Base-by-base conservation (phyloP, 495 filamentous ascomycete genomes). In the Xylaria curta region DNA sequence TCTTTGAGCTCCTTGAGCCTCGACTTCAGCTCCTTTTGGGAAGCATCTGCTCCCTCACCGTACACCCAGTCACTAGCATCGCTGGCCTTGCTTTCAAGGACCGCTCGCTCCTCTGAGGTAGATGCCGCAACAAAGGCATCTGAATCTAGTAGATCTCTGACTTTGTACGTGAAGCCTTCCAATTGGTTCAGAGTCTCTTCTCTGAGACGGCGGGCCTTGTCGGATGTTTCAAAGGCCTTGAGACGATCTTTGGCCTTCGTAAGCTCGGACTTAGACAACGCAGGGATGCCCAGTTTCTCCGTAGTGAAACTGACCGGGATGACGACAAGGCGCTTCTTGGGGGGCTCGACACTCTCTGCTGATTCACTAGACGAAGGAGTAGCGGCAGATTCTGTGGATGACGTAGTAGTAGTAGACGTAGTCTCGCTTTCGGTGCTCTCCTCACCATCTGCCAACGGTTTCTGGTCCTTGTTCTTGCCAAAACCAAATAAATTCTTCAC, bases 401-500 rank as follows among this genome's bases (percentile, higher is more conserved):
- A 81, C 8, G 78, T 72, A 5, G 82, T 74, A 26, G 79, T 67
- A 2, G 76, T 59, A 66, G 79, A 77, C 40, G 78, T 79, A 12
- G 85, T 78, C 38, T 87, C 87, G 5, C 84, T 79, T 72, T 88
- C 86, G 28, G 81, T 84, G 58, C 68, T 72, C 67, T 84, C 81
- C 56, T 88, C 89, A 60, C 87, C 91, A 40, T 90, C 91, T 68
- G 85, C 83, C 24, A 97, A 81, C 26, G 93, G 89, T 75, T 92
- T 89, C 81, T 98, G 95, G 74, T 97, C 95, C 84, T 95, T 84
- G 53, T 78, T 93, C 71, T 89, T 90, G 9, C 96, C 96, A 76
- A 98, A 92, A 19, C 97, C 97, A 76, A 99, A 95, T 71, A 97
- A 89, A 68, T 91, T 94, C 85, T 99, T 99, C 78, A 98, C 92